Evolutionary conservation across 1,139 yeast genomes (phyloP).

Genomic region (Pichia sp.): DNA sequence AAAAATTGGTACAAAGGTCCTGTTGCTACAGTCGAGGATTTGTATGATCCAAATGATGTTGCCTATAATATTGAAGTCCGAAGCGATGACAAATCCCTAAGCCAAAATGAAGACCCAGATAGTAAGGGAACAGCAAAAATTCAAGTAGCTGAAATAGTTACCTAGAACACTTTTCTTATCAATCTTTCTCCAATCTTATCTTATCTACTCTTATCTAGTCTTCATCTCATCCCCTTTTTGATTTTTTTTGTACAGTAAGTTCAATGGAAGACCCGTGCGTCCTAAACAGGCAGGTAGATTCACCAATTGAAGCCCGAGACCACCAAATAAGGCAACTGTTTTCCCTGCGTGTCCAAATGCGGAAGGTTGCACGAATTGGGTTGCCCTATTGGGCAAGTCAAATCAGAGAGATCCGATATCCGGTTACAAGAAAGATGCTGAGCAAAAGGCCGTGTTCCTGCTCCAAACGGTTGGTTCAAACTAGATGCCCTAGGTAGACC

Average conservation of each 20-base stretch:
- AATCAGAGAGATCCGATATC: too few relatives aligned
- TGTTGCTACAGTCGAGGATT: constrained; percentile 24
- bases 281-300: constrained; percentile 3
- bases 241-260: too few relatives aligned
- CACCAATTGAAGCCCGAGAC: background rate
- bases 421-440: too few relatives aligned
- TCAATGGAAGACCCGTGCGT: too few relatives aligned
- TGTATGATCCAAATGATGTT: constrained; percentile 1
- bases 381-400: too few relatives aligned
- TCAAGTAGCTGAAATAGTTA: background rate
- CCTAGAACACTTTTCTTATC: background rate
- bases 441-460: too few relatives aligned
- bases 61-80: background rate
- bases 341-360: too few relatives aligned
- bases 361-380: too few relatives aligned
- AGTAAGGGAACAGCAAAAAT: background rate
- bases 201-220: background rate
- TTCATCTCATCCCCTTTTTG: too few relatives aligned
- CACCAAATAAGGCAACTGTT: background rate
- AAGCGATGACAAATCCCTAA: background rate
- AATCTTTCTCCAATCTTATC: background rate
- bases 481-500: too few relatives aligned
- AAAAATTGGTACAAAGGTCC: constrained; percentile 30
- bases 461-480: too few relatives aligned
- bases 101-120: background rate